Percentiles rank a stretch among this genome's conserved stretches.
Conservation (phyloP, 2,329 filamentous ascomycete species). For the Aspergillus novoparasiticus region DNA sequence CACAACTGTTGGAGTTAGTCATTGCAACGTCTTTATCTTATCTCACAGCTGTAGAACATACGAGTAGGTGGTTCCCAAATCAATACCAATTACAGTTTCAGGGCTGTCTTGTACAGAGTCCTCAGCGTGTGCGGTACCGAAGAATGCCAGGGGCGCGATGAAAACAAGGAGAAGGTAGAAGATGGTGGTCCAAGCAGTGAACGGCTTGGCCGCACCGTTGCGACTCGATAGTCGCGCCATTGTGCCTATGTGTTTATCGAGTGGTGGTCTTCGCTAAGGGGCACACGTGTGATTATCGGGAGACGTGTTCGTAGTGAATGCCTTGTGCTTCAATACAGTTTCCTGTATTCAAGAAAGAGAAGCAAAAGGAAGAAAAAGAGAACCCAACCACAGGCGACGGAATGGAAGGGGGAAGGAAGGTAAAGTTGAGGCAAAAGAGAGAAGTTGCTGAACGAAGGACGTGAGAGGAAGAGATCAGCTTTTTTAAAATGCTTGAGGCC, state of each 20-base stretch:
- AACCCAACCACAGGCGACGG: constrained; percentile 16
- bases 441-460: constrained; percentile 8
- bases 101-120: constrained; percentile 74
- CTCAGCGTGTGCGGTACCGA: constrained; percentile 72
- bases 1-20: constrained; percentile 63
- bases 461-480: background rate
- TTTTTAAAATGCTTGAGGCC: constrained; percentile 7
- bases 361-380: constrained; percentile 9
- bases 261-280: constrained; percentile 15
- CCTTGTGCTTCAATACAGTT: background rate
- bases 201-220: constrained; percentile 68
- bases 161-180: constrained; percentile 92
- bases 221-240: constrained; percentile 63
- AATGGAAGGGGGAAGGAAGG: constrained; percentile 14
- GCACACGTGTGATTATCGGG: constrained; percentile 9
- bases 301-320: constrained; percentile 1
- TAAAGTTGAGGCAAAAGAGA: constrained; percentile 20
- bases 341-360: constrained; percentile 9
- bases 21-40: background rate
- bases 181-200: constrained; percentile 77
- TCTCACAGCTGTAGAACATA: constrained; percentile 23
- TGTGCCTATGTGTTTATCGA: constrained; percentile 33
- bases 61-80: constrained; percentile 84
- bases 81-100: constrained; percentile 90
- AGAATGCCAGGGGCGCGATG: constrained; percentile 78